A percentile compares a stretch with the other conserved stretches of the same genome.
These are phyloP conservation scores for Triticum timopheevii DNA, from an alignment of 176 grass and related monocot genomes.

Conservation along the genomic window DNA sequence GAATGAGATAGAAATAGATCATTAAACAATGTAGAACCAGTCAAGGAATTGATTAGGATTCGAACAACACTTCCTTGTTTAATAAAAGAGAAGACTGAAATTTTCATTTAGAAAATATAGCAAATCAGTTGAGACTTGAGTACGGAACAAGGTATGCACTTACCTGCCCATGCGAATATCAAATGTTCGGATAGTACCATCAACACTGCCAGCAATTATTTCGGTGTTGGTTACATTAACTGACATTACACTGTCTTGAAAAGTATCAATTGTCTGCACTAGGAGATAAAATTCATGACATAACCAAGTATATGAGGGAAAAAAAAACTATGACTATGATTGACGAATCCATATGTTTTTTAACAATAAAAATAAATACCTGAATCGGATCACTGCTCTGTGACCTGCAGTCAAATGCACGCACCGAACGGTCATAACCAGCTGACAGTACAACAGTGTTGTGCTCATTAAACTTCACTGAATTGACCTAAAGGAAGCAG, in stretches of 20 bases:
- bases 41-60: background rate
- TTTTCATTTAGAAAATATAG: background rate
- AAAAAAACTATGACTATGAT: background rate
- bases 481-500: conserved; percentile 58
- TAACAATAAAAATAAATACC: conserved; percentile 40
- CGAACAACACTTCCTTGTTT: background rate
- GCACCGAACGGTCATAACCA: conserved; percentile 83
- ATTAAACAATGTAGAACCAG: conserved; percentile 23
- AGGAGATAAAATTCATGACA: conserved; percentile 21
- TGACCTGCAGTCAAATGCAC: conserved; percentile 91
- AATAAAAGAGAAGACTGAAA: background rate
- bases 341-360: background rate
- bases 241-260: conserved; percentile 99
- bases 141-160: background rate
- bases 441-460: conserved; percentile 79
- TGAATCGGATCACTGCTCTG: conserved; percentile 92
- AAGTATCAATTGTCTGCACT: conserved; percentile 81
- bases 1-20: conserved; percentile 1
- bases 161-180: conserved; percentile 96
- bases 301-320: background rate
- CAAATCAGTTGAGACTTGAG: background rate
- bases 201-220: conserved; percentile 98
- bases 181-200: conserved; percentile 86
- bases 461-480: conserved; percentile 93
- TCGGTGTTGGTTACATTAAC: conserved; percentile 79